Evolutionary conservation across 352 stramenopile species (phyloP), one percentile per base, ranked within the genome.

Genomic region (Phytophthora cactorum): DNA sequence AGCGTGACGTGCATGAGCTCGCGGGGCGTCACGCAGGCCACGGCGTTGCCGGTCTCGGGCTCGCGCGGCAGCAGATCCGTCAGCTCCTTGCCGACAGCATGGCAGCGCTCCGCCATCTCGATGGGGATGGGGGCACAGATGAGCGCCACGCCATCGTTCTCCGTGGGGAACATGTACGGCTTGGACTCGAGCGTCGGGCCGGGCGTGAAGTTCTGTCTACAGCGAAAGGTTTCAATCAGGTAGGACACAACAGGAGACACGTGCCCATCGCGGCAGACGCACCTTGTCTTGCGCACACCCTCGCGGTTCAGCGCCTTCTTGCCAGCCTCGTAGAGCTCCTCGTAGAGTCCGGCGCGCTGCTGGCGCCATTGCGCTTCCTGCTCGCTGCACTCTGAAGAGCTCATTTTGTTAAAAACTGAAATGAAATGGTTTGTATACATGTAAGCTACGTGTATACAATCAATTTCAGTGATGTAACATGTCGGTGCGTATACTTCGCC

Each of bases 1-100:
- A 93, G 67, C 57, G 85, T 93, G 63, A 93, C 67, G 68, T 93
- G 85, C 85, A 93, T 91, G 31, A 88, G 77, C 4, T 87, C 81
- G 12, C 75, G 70, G 9, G 75, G 78, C 58, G 89, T 92, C 36
- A 91, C 78, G 60, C 86, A 90, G n/a, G 63, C 72, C 22, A 76
- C 74, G 15, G 77, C 68, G 51, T 85, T 63, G 22, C 63, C 52
- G 2, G 70, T 79, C 29, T 59, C 65, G 0, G 52, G n/a, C 22
- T 75, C 59, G 2, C 78, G 71, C 32, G 77, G 78, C 11, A 91
- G 49, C 55, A 88, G 45, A 15, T 68, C 66, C 9, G 82, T 75
- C 28, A 91, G 58, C 39, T 87, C 68, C 17, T 74, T 65, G 31
- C 78, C 82, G 14, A 89, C 68, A 0, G 14, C 32, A 53, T 82